A percentile compares a stretch with the other conserved stretches of the same genome.
These are phyloP conservation scores for Tagetes patula DNA, from an alignment of 129 eudicot species.

Conservation along the genomic window DNA sequence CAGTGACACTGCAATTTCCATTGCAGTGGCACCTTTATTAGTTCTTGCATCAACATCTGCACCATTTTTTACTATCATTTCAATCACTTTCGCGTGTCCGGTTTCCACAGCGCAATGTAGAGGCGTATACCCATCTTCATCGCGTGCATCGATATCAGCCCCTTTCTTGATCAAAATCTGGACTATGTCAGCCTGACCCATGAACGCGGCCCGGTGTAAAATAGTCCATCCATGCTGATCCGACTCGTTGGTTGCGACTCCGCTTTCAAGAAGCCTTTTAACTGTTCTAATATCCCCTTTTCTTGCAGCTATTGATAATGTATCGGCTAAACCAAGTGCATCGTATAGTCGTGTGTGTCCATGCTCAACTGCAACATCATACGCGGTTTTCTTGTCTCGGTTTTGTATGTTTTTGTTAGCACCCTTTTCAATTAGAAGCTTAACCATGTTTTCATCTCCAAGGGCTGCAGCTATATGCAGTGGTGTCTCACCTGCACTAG, in stretches of 20 bases:
- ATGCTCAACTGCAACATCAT: conserved; percentile 61
- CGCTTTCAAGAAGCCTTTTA: conserved; percentile 49
- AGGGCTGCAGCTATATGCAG: conserved; percentile 60
- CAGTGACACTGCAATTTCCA: conserved; percentile 61
- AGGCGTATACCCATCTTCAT: conserved; percentile 67
- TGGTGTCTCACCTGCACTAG: conserved; percentile 46
- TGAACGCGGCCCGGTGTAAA: conserved; percentile 65
- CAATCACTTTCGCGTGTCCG: conserved; percentile 61
- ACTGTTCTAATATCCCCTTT: conserved; percentile 60
- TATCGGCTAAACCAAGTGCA: conserved; percentile 53
- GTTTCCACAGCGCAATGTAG: conserved; percentile 66
- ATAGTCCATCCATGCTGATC: conserved; percentile 83
- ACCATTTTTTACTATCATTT: conserved; percentile 58
- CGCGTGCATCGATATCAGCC: conserved; percentile 46
- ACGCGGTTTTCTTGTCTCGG: conserved; percentile 45
- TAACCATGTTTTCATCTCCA: conserved; percentile 77
- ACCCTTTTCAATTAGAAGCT: conserved; percentile 61
- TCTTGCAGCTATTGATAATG: conserved; percentile 50
- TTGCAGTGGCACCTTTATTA: conserved; percentile 51
- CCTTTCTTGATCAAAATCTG: conserved; percentile 55
- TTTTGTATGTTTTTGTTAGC: conserved; percentile 60
- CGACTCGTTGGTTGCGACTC: conserved; percentile 46
- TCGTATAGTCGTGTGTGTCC: conserved; percentile 54
- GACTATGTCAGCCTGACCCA: conserved; percentile 50
- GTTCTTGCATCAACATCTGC: conserved; percentile 62